phyloP scores from a whole-genome alignment of 176 grass and related monocot species.

The Canna indica region DNA sequence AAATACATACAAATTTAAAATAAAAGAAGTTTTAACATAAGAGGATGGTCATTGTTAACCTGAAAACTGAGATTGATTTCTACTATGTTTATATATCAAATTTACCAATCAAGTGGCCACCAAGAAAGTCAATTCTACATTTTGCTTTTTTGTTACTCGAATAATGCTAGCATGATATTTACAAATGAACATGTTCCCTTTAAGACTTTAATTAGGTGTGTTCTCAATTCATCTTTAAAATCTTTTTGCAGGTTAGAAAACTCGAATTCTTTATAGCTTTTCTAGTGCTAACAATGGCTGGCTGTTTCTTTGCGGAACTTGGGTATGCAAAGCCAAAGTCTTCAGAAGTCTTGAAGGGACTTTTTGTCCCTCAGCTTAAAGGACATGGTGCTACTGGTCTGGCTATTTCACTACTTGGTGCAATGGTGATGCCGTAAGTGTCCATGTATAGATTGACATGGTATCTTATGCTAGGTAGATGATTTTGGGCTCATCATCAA shows the following conservation, averaged over 20 bases:
- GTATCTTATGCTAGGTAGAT: not conserved
- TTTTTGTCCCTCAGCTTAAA: slow-evolving; percentile 95
- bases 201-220: not conserved
- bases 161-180: not conserved
- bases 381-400: slow-evolving; percentile 89
- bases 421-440: slow-evolving; percentile 99
- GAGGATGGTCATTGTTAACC: not conserved
- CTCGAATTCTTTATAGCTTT: slow-evolving; percentile 84
- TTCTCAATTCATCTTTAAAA: slow-evolving; percentile 7
- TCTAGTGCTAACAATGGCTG: slow-evolving; percentile 78
- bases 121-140: not conserved
- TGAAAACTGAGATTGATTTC: not conserved
- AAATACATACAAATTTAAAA: slow-evolving; percentile 1
- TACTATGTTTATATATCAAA: not conserved
- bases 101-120: not conserved
- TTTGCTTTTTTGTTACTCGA: not conserved
- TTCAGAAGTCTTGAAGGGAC: slow-evolving; percentile 81
- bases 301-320: slow-evolving; percentile 85
- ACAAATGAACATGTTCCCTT: not conserved
- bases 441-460: not conserved
- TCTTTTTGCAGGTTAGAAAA: slow-evolving; percentile 66
- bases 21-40: not conserved
- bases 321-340: slow-evolving; percentile 70
- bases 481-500: slow-evolving; percentile 2
- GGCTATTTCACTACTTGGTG: slow-evolving; percentile 90